These are phyloP conservation scores for Angophora floribunda DNA, from an alignment of 345 rosid genomes.

Conservation along the genomic window DNA sequence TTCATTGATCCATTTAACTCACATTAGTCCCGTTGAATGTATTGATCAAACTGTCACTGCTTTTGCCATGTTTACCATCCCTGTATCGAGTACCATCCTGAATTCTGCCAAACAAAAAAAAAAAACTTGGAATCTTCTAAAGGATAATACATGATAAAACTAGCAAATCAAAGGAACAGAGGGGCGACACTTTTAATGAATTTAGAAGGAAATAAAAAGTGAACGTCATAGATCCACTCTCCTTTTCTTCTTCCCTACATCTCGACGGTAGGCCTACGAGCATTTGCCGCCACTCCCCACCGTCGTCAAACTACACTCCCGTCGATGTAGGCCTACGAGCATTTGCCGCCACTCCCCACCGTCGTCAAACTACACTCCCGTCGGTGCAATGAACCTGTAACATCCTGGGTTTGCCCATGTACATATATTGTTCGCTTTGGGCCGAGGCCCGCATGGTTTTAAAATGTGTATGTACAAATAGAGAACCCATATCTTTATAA, in stretches of 20 bases:
- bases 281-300: not conserved
- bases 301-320: not conserved
- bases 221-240: not conserved
- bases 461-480: too few species aligned
- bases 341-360: too few species aligned
- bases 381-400: too few species aligned
- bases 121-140: not conserved
- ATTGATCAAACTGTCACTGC: not conserved
- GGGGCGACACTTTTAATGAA: not conserved
- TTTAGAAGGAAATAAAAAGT: not conserved
- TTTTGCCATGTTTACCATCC: not conserved
- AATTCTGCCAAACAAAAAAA: not conserved
- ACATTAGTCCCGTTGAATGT: not conserved
- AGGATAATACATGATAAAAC: not conserved
- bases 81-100: not conserved
- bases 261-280: not conserved
- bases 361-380: too few species aligned
- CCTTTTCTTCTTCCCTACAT: not conserved
- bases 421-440: too few species aligned
- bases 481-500: too few species aligned
- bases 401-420: too few species aligned
- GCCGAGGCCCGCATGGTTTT: too few species aligned
- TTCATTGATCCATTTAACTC: not conserved
- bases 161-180: not conserved
- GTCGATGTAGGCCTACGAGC: too few species aligned